Percentiles rank a stretch among this genome's conserved stretches.
Conservation (phyloP, 2,329 filamentous ascomycete species). For the Corinectria fuckeliana region DNA sequence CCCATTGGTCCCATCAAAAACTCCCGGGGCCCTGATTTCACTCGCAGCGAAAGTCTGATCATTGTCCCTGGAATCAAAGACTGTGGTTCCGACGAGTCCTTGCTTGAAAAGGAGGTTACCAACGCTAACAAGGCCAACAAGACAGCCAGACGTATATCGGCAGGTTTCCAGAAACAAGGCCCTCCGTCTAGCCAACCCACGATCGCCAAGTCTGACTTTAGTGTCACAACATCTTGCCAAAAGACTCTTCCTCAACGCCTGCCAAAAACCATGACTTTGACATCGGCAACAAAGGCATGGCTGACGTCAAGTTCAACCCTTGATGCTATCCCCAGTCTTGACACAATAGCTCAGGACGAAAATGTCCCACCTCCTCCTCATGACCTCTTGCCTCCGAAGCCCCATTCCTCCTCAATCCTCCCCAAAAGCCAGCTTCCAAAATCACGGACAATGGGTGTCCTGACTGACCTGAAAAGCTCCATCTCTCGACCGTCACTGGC, state of each 20-base stretch:
- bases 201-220: conserved; percentile 39
- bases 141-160: conserved; percentile 39
- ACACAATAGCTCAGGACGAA: conserved; percentile 34
- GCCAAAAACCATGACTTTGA: conserved; percentile 24
- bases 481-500: conserved; percentile 46
- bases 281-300: conserved; percentile 15
- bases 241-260: conserved; percentile 18
- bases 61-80: conserved; percentile 47
- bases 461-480: conserved; percentile 54
- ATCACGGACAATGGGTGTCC: conserved; percentile 52
- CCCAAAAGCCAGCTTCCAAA: conserved; percentile 47
- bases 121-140: conserved; percentile 22
- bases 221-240: conserved; percentile 31
- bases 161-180: conserved; percentile 37
- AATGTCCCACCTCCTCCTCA: conserved; percentile 30
- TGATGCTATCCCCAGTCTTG: conserved; percentile 15
- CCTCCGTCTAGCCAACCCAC: conserved; percentile 40
- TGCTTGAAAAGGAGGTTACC: conserved; percentile 10
- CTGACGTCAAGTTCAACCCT: conserved; percentile 23
- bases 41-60: conserved; percentile 43
- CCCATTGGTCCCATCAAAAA: conserved; percentile 48
- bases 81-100: conserved; percentile 36
- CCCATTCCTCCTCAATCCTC: background rate
- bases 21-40: conserved; percentile 44
- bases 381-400: background rate